Evolutionary conservation across 768 basidiomycete genomes (phyloP), one percentile per base, ranked within the genome.

Genomic region (Lactarius sp.): DNA sequence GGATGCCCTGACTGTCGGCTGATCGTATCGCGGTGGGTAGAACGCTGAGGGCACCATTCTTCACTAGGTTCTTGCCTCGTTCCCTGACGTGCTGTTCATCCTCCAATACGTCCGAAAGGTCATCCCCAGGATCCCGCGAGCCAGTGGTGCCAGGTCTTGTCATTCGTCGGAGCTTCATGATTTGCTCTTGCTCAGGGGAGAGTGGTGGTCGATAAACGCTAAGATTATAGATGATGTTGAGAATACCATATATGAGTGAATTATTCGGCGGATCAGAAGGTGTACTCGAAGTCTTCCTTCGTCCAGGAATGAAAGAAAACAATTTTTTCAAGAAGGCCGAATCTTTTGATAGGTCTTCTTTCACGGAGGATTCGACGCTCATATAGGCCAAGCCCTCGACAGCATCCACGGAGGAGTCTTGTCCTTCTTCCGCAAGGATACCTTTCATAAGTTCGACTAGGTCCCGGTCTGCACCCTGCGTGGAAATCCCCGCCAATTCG

Each of bases 351-450:
- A 94, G 74, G 16, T 68, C 69, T 63, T 88, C 84, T 70, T 89
- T 87, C 61, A 87, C 78, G 2, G 72, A 65, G 3, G 88, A 78
- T 66, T 84, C 80, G 53, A 80, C 74, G 60, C 84, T 89, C 55
- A 92, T 82, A 73, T 93, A 88, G 16, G 88, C 88, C 60, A 95
- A 75, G 0, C 87, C 91, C 75, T 95, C 93, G n/a, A 93, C 77
- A 5, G 84, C 85, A 63, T 92, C 85, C 7, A 79, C 73, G 18
- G 81, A 69, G n/a, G 81, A 78, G 20, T 77, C 65, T 14, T 59
- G 56, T 13, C 22, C 36, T 20, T 41, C 68, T 41, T 61, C 60
- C 22, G 55, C 14, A 27, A 68, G 50, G 18, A 68, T 71, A 50
- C 51, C 65, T 68, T 71, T 81, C 85, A 60, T 55, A 53, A 55